Percentiles rank a stretch among this genome's conserved stretches.
These are phyloP conservation scores for Candida wancherniae DNA, from an alignment of 805 yeast genomes.

Conservation along the genomic window DNA sequence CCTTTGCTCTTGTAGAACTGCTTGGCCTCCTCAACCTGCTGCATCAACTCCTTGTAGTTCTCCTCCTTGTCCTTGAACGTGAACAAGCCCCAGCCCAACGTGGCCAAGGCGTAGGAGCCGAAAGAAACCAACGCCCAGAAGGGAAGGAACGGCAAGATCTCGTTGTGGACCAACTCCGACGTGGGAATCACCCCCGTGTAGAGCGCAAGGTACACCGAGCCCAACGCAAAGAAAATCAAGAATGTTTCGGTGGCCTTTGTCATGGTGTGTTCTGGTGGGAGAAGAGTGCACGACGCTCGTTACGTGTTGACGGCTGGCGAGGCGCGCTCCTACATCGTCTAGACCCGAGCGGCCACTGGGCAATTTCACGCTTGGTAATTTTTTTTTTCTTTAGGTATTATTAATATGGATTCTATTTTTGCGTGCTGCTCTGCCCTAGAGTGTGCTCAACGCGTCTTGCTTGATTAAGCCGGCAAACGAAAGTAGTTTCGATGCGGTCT, in stretches of 20 bases:
- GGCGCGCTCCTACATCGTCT: not conserved
- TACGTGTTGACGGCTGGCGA: conserved; percentile 9
- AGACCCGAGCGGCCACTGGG: not conserved
- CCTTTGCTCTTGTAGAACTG: conserved; percentile 51
- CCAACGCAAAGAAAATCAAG: conserved; percentile 39
- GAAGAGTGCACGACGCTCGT: not conserved
- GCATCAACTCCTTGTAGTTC: conserved; percentile 57
- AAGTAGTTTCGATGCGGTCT: conserved; percentile 27
- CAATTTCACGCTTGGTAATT: no score
- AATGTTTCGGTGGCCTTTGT: conserved; percentile 64
- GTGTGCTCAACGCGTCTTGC: conserved; percentile 22
- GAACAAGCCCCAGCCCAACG: conserved; percentile 63
- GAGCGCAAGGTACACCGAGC: conserved; percentile 52
- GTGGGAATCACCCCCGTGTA: conserved; percentile 51
- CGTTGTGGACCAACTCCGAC: conserved; percentile 41
- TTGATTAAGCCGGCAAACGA: conserved; percentile 35
- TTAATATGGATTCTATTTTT: no score
- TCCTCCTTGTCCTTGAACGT: conserved; percentile 69
- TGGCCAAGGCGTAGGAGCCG: conserved; percentile 64
- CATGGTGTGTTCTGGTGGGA: conserved; percentile 32
- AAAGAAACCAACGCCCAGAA: conserved; percentile 66
- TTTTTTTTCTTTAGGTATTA: no score
- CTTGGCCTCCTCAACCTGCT: conserved; percentile 59
- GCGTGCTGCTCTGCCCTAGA: no score
- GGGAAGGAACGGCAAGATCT: conserved; percentile 62